phyloP scores from a whole-genome alignment of 441 rosid genomes.

The Geranium incanum region DNA sequence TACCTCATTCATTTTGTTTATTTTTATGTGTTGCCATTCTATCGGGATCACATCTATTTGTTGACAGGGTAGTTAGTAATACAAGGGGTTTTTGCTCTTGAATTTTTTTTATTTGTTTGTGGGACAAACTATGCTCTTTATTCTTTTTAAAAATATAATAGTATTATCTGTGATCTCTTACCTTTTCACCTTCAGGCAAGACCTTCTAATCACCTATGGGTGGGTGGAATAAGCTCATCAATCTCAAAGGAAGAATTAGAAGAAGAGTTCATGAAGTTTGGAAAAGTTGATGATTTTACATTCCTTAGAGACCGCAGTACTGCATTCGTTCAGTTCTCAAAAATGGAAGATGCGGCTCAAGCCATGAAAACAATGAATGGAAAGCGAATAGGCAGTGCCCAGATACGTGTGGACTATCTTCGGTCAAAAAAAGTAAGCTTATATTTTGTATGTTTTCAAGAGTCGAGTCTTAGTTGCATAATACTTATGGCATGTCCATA shows the following conservation, averaged over 20 bases:
- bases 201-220: slow-evolving; percentile 75
- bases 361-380: slow-evolving; percentile 81
- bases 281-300: slow-evolving; percentile 70
- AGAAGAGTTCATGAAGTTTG: slow-evolving; percentile 68
- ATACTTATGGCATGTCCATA: neutral
- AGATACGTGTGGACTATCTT: slow-evolving; percentile 81
- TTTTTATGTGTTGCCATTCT: neutral
- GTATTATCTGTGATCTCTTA: slow-evolving; percentile 5
- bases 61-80: neutral
- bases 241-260: slow-evolving; percentile 63
- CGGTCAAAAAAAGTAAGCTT: slow-evolving; percentile 79
- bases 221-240: slow-evolving; percentile 73
- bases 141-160: slow-evolving; percentile 2
- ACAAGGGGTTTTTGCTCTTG: neutral
- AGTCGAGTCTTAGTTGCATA: slow-evolving; percentile 9
- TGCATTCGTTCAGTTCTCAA: slow-evolving; percentile 56
- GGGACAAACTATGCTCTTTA: neutral
- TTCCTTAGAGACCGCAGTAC: slow-evolving; percentile 69
- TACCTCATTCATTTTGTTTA: neutral
- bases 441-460: slow-evolving; percentile 3
- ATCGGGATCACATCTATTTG: neutral
- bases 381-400: slow-evolving; percentile 66
- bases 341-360: slow-evolving; percentile 63
- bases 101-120: neutral
- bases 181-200: slow-evolving; percentile 52